Evolutionary conservation across 371 early-diverging fungal species (phyloP), one percentile per base, ranked within the genome.

Genomic region (Rhizopus delemar): DNA sequence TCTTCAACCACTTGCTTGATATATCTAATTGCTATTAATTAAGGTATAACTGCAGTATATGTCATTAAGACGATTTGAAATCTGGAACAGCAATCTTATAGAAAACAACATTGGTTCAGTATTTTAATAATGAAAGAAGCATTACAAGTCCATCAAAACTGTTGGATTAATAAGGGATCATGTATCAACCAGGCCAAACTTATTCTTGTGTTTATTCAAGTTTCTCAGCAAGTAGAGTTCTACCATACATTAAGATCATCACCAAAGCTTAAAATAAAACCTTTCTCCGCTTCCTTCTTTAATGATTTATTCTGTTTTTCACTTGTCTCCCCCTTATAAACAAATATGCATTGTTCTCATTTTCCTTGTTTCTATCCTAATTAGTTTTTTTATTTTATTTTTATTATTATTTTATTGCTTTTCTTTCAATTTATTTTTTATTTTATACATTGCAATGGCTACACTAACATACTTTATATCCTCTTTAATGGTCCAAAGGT

Each of bases 241-340:
- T 65, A 46, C 74, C 73, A 75, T 75, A 78, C 61, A 73, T 78
- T 48, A 75, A 75, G 11, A 74, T 78, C 41, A 60, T 75, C 41
- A 75, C 78, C 12, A 74, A 60, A 56, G 49, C 41, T 51, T 73
- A 65, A 62, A 56, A 22, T 22, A 22, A 22, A 22, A 22, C 22
- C 22, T 22, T 22, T 38, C 8, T 38, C 13, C 39, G 11, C 39
- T 13, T 38, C 39, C 5, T 38, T 38, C 38, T 38, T 38, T 38
- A 8, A 11, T 38, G 3, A 8, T 38, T 38, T 38, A 8, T 43
- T 43, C 6, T n/a, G 13, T 43, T 43, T 11, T 43, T 43, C n/a
- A 43, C 39, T 13, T 13, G 11, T 13, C 39, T 38, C 48, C 29
- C 48, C 9, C 8, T 43, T 6, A 43, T 43, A 43, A 43, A 43